phyloP scores from a whole-genome alignment of 2,329 filamentous ascomycete genomes.

The Pseudocercospora vitis region DNA sequence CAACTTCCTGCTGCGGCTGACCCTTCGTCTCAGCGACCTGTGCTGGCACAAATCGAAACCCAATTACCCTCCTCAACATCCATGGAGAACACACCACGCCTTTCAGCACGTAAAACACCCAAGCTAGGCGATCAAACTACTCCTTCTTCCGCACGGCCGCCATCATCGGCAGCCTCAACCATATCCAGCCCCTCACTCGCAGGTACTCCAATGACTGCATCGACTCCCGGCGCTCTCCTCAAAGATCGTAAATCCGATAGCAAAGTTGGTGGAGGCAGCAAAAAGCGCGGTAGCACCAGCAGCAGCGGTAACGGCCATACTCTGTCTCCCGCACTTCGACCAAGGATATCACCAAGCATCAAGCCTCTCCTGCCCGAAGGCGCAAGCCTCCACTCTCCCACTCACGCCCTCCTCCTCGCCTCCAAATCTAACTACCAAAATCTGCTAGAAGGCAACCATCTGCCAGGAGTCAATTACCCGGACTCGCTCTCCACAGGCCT shows the following conservation, averaged over 20 bases:
- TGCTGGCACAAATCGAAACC: constrained; percentile 55
- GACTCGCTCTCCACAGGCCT: constrained; percentile 89
- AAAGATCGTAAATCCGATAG: constrained; percentile 36
- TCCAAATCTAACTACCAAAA: constrained; percentile 99
- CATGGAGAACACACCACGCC: constrained; percentile 56
- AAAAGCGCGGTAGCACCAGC: constrained; percentile 65
- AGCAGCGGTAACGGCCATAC: constrained; percentile 76
- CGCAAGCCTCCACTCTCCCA: constrained; percentile 54
- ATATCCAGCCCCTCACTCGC: constrained; percentile 53
- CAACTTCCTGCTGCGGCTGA: constrained; percentile 70
- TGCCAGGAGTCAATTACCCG: constrained; percentile 68
- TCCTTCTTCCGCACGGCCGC: constrained; percentile 40
- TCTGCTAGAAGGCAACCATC: constrained; percentile 86
- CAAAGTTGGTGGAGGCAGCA: constrained; percentile 50
- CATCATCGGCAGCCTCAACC: too few relatives aligned
- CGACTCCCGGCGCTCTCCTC: constrained; percentile 35
- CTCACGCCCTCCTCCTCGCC: constrained; percentile 73
- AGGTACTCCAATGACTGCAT: constrained; percentile 53
- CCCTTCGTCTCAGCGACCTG: constrained; percentile 29
- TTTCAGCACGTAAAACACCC: constrained; percentile 68
- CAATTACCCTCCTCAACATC: constrained; percentile 39
- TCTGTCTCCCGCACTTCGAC: constrained; percentile 3
- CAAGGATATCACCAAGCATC: constrained; percentile 65
- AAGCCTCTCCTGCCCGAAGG: constrained; percentile 80
- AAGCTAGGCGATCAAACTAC: constrained; percentile 60